A percentile compares a stretch with the other conserved stretches of the same genome.
These are phyloP conservation scores for Lonicera japonica DNA, from an alignment of 129 eudicot genomes.

Conservation along the genomic window DNA sequence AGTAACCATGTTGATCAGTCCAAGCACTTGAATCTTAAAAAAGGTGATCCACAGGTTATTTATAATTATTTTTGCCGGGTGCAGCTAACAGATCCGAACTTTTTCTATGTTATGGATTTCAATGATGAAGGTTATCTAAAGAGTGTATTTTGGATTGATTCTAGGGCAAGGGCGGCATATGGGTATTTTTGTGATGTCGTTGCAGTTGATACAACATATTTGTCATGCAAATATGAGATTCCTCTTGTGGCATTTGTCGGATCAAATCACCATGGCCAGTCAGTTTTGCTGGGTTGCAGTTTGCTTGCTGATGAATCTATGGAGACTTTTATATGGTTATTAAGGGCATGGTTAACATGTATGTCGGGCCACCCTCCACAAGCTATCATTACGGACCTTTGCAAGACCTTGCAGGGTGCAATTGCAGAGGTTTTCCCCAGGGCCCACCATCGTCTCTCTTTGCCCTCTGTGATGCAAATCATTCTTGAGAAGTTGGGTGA, in stretches of 20 bases:
- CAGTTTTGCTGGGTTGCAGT: conserved; percentile 61
- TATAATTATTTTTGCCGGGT: conserved; percentile 45
- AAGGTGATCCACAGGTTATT: conserved; percentile 47
- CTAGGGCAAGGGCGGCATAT: conserved; percentile 73
- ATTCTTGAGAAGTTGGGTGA: conserved; percentile 43
- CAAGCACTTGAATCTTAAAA: conserved; percentile 42
- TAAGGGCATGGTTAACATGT: conserved; percentile 80
- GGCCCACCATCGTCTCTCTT: conserved; percentile 55
- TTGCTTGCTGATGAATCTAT: conserved; percentile 64
- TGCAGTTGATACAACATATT: conserved; percentile 58
- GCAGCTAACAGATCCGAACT: conserved; percentile 62
- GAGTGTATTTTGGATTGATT: conserved; percentile 85
- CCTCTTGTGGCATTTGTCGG: conserved; percentile 71
- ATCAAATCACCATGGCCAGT: conserved; percentile 70
- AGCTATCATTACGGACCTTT: conserved; percentile 55
- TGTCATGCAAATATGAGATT: conserved; percentile 42
- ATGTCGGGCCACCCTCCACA: conserved; percentile 87
- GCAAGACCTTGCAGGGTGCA: conserved; percentile 44
- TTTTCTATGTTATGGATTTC: conserved; percentile 72
- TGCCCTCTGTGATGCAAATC: conserved; percentile 52
- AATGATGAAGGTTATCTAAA: conserved; percentile 59
- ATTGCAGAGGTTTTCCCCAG: conserved; percentile 72
- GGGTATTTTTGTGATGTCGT: conserved; percentile 72
- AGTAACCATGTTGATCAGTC: conserved; percentile 29
- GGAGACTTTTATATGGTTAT: conserved; percentile 66